Conservation (phyloP, 164 flowering plant genomes). For the Malania oleifera region DNA sequence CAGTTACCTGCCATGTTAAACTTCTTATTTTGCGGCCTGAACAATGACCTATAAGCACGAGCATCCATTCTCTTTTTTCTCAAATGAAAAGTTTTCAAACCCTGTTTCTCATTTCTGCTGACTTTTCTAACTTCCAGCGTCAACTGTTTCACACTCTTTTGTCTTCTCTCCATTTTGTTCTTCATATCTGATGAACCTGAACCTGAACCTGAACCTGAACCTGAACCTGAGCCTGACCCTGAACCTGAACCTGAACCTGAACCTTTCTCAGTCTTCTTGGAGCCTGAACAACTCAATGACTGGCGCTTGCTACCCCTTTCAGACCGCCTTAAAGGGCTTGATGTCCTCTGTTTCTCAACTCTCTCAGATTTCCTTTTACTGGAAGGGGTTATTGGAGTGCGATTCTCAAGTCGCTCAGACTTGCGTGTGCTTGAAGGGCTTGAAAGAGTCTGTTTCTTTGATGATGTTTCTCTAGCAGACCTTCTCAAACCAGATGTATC, state of each 20-base stretch:
- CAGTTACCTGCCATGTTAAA: conserved; percentile 27
- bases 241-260: conserved; percentile 24
- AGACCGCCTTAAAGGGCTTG: conserved; percentile 46
- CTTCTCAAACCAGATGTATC: conserved; percentile 40
- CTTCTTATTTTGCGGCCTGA: conserved; percentile 16
- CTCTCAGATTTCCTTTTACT: conserved; percentile 28
- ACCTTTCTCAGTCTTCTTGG: conserved; percentile 34
- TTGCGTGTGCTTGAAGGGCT: conserved; percentile 30
- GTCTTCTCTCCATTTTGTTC: conserved; percentile 21
- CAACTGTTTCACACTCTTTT: conserved; percentile 23
- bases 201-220: conserved; percentile 24
- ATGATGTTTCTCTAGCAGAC: conserved; percentile 41
- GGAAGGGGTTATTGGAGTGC: conserved; percentile 17
- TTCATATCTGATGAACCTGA: conserved; percentile 19
- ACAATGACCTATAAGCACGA: conserved; percentile 32
- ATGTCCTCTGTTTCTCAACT: conserved; percentile 29
- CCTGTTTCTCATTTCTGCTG: conserved; percentile 15
- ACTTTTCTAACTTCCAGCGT: conserved; percentile 18
- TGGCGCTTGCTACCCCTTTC: conserved; percentile 32
- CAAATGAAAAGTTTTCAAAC: background rate
- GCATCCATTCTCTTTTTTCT: conserved; percentile 36
- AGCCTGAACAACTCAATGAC: conserved; percentile 26
- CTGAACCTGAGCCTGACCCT: no score
- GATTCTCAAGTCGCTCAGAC: conserved; percentile 44
- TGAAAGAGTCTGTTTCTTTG: conserved; percentile 21